Evolutionary conservation across 1,139 yeast genomes (phyloP), one percentile per base, ranked within the genome.

Genomic region (Chernovozyma aurita): DNA sequence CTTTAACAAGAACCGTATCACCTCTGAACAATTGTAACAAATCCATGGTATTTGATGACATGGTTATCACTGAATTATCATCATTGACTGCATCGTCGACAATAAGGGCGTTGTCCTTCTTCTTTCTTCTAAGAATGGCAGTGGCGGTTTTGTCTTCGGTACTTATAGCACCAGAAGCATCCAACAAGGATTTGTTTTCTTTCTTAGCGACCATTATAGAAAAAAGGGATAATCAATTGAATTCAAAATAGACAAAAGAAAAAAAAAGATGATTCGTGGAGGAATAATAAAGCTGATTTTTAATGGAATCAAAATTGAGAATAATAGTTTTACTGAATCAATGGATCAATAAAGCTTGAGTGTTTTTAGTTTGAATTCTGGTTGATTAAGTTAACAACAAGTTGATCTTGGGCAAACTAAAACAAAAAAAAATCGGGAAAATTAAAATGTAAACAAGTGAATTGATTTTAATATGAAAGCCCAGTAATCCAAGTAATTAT

Each of bases 21-120:
- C 99, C 99, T 45, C 98, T 81, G 75, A 94, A 94, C 58, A 94
- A 75, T 63, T 92, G 95, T 44, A 94, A 74, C 52, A 83, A 74
- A 59, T 94, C 98, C 95, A 94, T 87, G 21, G 98, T 94, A 61
- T 83, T 83, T 24, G 95, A 85, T 27, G 95, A 84, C 82, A 94
- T 85, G 37, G 97, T 85, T 57, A 94, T 85, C 45, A 90, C 95
- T 25, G 97, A 88, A 67, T 92, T 94, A 63, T 94, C 98, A 63
- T 94, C 99, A 53, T 86, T 88, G 55, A 84, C 79, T 45, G 99
- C 97, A 64, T 94, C 98, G 59, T 94, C 99, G 35, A 94, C 98
- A 47, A 94, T 69, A 53, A 94, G 73, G 36, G 95, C 78, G 63
- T 94, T 94, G 57, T 86, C 96, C 76, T 92, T 92, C 94, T 92